Base-by-base conservation (phyloP, 441 rosid genomes). In the Croton setiger region DNA sequence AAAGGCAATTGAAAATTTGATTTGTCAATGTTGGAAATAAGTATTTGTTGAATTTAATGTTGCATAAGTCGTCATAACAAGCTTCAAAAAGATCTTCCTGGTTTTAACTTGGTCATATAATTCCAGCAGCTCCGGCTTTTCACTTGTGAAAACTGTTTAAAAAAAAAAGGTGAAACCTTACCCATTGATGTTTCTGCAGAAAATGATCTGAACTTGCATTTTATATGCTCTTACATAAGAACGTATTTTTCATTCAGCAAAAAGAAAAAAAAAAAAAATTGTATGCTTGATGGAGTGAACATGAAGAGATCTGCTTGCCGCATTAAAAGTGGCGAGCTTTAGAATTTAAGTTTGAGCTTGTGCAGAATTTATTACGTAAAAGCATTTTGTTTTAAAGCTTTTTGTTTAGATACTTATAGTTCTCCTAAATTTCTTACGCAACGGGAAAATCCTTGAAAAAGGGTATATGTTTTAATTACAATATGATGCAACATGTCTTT, bases 121-220 rank as follows among this genome's bases (percentile, higher is more conserved):
- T 95, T 98, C 99, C 97, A 47, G 91, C 97, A 27, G 97, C 98
- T 66, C 86, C 93, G 74, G 99, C 99, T 76, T 95, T 95, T 83
- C 95, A 97, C 79, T 80, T n/a, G 90, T 95, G 95, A 81, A 82
- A 74, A 39, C 96, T 39, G 56, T 72, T 51, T 92, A 92, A 82
- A 97, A 92, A 75, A 86, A 78, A 68, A 86, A 78, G 89, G 98
- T 98, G 90, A 68, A 63, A 53, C 48, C 11, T 71, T 66, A 53
- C 47, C 43, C 27, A 21, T 68, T 49, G 62, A 52, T 73, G 37
- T 70, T 52, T 73, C 60, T 67, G 51, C 49, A n/a, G 11, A 13
- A 69, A 70, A n/a, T 54, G 15, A 64, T 27, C 31, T 27, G 31
- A 27, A 27, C 31, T 31, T 27, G 5, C 10, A 21, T 53, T 27